These are phyloP conservation scores for Cystobasidium pallidum DNA, from an alignment of 1,284 basidiomycete genomes.

Conservation along the genomic window DNA sequence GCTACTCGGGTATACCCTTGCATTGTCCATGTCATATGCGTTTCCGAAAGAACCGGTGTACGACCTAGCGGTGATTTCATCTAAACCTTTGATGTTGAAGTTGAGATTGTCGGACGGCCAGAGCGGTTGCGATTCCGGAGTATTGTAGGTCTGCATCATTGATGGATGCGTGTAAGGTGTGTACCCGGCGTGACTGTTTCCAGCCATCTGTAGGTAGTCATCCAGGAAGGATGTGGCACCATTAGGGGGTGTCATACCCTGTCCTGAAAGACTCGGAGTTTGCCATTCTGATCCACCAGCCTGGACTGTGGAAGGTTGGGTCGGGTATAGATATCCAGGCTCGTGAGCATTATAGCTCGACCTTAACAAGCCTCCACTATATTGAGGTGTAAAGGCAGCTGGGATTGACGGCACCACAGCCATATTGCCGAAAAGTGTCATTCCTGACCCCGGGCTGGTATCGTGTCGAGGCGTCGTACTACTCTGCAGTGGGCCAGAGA, in stretches of 20 bases:
- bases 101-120: conserved; percentile 30
- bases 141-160: conserved; percentile 4
- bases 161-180: background rate
- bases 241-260: background rate
- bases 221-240: conserved; percentile 2
- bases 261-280: background rate
- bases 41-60: conserved; percentile 1
- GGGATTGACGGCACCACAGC: background rate
- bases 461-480: background rate
- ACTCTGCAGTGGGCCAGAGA: background rate
- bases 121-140: conserved; percentile 1
- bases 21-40: conserved; percentile 1
- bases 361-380: background rate
- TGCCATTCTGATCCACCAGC: background rate
- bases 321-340: conserved; percentile 9
- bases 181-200: background rate
- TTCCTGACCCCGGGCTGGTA: background rate
- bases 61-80: conserved; percentile 17
- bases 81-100: conserved; percentile 24
- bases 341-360: background rate
- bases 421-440: background rate
- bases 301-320: background rate
- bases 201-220: background rate
- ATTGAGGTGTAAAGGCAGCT: background rate
- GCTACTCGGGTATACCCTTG: background rate